These are phyloP conservation scores for Batkoa obscura DNA, from an alignment of 371 early-diverging fungal species.

Conservation along the genomic window DNA sequence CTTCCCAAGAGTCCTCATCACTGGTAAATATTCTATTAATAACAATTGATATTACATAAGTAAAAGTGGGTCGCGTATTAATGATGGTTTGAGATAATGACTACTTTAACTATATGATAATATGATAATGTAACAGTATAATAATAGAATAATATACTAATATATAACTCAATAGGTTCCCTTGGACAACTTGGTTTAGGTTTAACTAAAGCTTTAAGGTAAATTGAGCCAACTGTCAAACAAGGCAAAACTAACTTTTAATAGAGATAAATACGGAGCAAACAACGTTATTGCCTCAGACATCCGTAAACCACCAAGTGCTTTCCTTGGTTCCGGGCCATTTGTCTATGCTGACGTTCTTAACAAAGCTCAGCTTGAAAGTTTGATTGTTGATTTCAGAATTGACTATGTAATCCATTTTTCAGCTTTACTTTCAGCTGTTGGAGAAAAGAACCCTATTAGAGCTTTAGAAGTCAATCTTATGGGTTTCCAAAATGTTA, in stretches of 20 bases:
- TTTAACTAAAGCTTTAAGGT: slow-evolving; percentile 24
- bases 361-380: slow-evolving; percentile 27
- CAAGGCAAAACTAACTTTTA: background rate
- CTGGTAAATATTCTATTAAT: slow-evolving; percentile 14
- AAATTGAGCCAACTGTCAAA: slow-evolving; percentile 1
- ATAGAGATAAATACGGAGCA: slow-evolving; percentile 13
- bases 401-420: slow-evolving; percentile 38
- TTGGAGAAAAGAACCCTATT: slow-evolving; percentile 28
- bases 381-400: slow-evolving; percentile 27
- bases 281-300: slow-evolving; percentile 33
- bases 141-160: background rate
- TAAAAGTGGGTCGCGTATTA: too few relatives aligned
- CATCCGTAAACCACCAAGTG: slow-evolving; percentile 25
- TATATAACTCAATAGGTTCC: slow-evolving; percentile 10
- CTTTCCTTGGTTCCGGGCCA: slow-evolving; percentile 21
- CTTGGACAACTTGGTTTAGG: slow-evolving; percentile 37
- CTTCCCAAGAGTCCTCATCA: slow-evolving; percentile 25
- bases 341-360: slow-evolving; percentile 35
- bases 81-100: too few relatives aligned
- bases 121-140: too few relatives aligned
- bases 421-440: slow-evolving; percentile 32
- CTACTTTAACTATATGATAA: too few relatives aligned
- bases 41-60: background rate
- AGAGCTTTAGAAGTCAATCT: slow-evolving; percentile 30
- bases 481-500: slow-evolving; percentile 31